Evolutionary conservation across 1,284 basidiomycete genomes (phyloP).

Genomic region (Ganoderma leucocontextum): DNA sequence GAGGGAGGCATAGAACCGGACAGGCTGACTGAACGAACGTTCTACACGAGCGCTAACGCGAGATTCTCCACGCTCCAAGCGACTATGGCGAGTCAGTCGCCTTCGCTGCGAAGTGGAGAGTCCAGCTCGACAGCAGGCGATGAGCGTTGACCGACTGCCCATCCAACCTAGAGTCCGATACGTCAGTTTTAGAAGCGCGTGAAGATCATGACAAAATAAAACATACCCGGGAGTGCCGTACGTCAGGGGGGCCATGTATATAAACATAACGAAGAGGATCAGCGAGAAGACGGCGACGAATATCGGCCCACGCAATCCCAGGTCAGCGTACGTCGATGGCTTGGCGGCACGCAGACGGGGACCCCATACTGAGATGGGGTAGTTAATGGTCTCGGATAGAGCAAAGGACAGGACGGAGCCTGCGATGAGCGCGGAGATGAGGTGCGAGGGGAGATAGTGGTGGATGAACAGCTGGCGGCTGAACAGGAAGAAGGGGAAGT

Average conservation of each 20-base stretch:
- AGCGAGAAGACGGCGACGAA: slow-evolving; percentile 69
- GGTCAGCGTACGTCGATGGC: slow-evolving; percentile 73
- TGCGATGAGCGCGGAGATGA: slow-evolving; percentile 91
- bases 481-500: slow-evolving; percentile 98
- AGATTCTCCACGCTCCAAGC: background rate
- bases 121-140: slow-evolving; percentile 80
- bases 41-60: slow-evolving; percentile 3
- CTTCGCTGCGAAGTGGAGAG: slow-evolving; percentile 85
- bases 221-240: slow-evolving; percentile 92
- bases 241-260: slow-evolving; percentile 87
- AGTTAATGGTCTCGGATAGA: slow-evolving; percentile 92
- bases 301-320: slow-evolving; percentile 73
- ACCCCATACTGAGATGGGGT: slow-evolving; percentile 81
- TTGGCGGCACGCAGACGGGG: slow-evolving; percentile 56
- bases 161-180: background rate
- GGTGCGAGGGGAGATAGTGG: slow-evolving; percentile 96
- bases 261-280: slow-evolving; percentile 71
- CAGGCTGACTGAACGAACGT: background rate
- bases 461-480: slow-evolving; percentile 96
- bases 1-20: background rate
- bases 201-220: slow-evolving; percentile 1
- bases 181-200: background rate
- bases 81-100: slow-evolving; percentile 23
- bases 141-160: slow-evolving; percentile 66
- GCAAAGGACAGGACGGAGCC: slow-evolving; percentile 94